These are phyloP conservation scores for Meredithiella fracta DNA, from an alignment of 2,329 filamentous ascomycete species.

Conservation along the genomic window DNA sequence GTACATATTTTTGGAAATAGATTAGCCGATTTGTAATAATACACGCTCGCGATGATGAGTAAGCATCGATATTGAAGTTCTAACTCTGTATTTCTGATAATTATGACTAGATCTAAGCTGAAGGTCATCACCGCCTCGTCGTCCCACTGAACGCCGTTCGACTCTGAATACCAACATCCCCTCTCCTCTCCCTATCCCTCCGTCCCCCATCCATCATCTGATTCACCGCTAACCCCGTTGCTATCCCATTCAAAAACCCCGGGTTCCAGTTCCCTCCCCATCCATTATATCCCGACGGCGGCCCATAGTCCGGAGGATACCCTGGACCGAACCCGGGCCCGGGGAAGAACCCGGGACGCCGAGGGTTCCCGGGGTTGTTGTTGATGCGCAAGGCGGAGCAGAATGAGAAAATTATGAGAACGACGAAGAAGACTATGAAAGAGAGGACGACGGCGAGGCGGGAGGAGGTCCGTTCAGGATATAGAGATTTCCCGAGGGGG, in stretches of 20 bases:
- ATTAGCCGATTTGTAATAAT: not conserved
- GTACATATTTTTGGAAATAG: too few species aligned
- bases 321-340: slow-evolving; percentile 17
- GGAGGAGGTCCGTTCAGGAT: slow-evolving; percentile 35
- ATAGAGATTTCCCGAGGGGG: slow-evolving; percentile 53
- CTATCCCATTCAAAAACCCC: slow-evolving; percentile 58
- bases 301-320: slow-evolving; percentile 25
- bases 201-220: slow-evolving; percentile 25
- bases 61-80: not conserved
- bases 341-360: slow-evolving; percentile 15
- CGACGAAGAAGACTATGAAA: slow-evolving; percentile 47
- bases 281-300: slow-evolving; percentile 17
- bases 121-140: slow-evolving; percentile 34
- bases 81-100: not conserved
- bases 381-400: slow-evolving; percentile 31
- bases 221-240: slow-evolving; percentile 50
- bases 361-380: too few species aligned
- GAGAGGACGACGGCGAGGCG: slow-evolving; percentile 24
- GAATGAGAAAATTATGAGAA: slow-evolving; percentile 43
- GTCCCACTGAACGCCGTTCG: slow-evolving; percentile 63
- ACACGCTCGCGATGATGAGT: not conserved
- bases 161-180: not conserved
- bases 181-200: not conserved
- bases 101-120: not conserved
- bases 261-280: slow-evolving; percentile 46